Base-by-base conservation (phyloP, 1,139 yeast species). In the Blastobotrys capitulatus region DNA sequence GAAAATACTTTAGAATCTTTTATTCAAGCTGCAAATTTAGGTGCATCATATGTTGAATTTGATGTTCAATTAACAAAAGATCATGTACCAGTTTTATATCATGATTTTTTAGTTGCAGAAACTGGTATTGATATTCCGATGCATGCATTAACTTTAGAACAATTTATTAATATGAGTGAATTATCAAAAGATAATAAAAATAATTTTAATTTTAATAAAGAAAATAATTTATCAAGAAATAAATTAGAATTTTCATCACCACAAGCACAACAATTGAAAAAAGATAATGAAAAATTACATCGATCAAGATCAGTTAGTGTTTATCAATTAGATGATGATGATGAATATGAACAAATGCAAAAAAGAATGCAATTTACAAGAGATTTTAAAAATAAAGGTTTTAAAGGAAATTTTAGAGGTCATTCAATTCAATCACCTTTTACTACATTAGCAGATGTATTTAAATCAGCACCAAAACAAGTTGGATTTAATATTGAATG, bases 1-100 rank as follows among this genome's bases (percentile, higher is more conserved):
- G 98, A 92, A 63, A 92, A 92, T 63, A 92, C 98, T 0, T 86
- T 92, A 34, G 97, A 90, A 63, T 86, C 96, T 1, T 92, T 92
- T 59, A 86, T 92, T 63, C 96, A 96, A 10, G 98, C 98, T 0
- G 96, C 97, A 0, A 89, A 95, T 4, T 72, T 92, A 57, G 98
- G 98, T 36, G 97, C 95, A 10, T 63, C 71, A 31, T 73, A 72
- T 51, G 76, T 72, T 47, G 98, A 92, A 67, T 92, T 92, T 65
- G 98, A 92, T 67, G 97, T 92, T 36, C 98, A 92, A 66, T 72
- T 92, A 57, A 92, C 98, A n/a, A 89, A 89, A 63, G 97, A 92
- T 67, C 75, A 75, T 56, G 82, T 88, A 12, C 97, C 97, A 1
- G 97, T 92, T 12, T 86, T 92, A 37, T 92, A 92, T 63, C 98